Evolutionary conservation across 1,284 basidiomycete genomes (phyloP), one percentile per base, ranked within the genome.

Genomic region (Abortiporus biennis): DNA sequence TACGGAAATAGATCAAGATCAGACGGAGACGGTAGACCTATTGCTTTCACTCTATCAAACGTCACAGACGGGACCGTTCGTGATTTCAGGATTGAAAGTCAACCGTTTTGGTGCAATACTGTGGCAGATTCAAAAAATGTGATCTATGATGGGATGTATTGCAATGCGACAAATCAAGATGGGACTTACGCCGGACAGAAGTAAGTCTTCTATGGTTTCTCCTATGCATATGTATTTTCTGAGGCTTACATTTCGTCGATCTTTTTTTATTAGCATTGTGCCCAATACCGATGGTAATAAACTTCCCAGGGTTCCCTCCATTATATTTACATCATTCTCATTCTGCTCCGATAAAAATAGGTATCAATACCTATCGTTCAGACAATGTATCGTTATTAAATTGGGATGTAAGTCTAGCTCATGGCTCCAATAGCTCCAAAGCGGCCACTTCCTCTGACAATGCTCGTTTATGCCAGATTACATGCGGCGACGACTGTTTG

Each of bases 21-120:
- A 46, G 78, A 77, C 54, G 79, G 78, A 16, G 74, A 79, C 48
- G 77, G 77, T 1, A 71, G 80, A 13, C 80, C 81, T 1, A 76
- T 85, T 48, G 65, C 77, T 3, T 59, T 85, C 34, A 78, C 78
- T 0, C 53, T 85, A 22, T 71, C 62, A 44, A 63, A 76, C 41
- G 76, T 67, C 6, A 65, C 59, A 9, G 63, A 71, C 36, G 80
- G 64, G 2, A 53, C 57, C 0, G 64, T 83, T 11, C 63, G 59
- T 32, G 66, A 76, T 56, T 81, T 80, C 58, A 63, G 58, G 11
- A 74, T 85, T 43, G 60, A 74, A 22, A 68, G 72, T 8, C 80
- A 73, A 37, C 80, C 79, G 13, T 83, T 83, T 60, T 85, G 78
- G 79, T 76, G 77, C 47, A 78, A 78, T 48, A 65, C 74, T 1